Evolutionary conservation across 768 basidiomycete genomes (phyloP), one percentile per base, ranked within the genome.

Genomic region (Lactarius deliciosus): DNA sequence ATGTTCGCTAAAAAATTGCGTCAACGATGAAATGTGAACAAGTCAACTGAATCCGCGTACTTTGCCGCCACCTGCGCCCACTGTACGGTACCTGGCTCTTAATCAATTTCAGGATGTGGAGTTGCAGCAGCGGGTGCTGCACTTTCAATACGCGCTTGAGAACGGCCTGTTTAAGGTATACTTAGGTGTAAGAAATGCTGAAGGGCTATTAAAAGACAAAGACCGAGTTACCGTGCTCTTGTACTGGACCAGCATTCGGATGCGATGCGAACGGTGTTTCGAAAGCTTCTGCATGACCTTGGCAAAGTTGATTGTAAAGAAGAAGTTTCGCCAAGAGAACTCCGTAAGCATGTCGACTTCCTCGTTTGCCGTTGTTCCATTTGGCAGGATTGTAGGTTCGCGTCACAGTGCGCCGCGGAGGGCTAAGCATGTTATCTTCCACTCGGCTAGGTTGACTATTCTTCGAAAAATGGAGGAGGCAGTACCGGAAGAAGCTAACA

Each of bases 51-150:
- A 38, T 45, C 57, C 53, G 20, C 85, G 72, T 77, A 97, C 96
- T 91, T 80, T 97, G 95, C 60, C 96, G 83, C 97, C 97, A 99
- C 78, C 96, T 98, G 50, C 96, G 83, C 22, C 96, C 97, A 74
- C 94, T 96, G 76, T 94, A 98, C 2, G 97, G 97, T 6, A 98
- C 95, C 82, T 98, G 97, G 70, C 94, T 96, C 81, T 99, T 99
- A 81, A 98, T 96, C 65, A 98, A 81, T 78, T 99, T 99, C 70
- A 99, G 82, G 10, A 97, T 86, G 77, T 97, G 94, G 30, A 98
- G 83, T 75, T 98, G 96, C 67, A 98, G 77, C 84, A 96, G 83
- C 3, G 95, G 93, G 73, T 99, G 97, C 72, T 91, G 88, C 13
- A 99, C 95, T 77, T 92, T 87, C 64, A 98, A 81, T 68, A 98